Percentiles rank a stretch among this genome's conserved stretches.
phyloP scores from a whole-genome alignment of 345 rosid species.

The Lagerstroemia speciosa region DNA sequence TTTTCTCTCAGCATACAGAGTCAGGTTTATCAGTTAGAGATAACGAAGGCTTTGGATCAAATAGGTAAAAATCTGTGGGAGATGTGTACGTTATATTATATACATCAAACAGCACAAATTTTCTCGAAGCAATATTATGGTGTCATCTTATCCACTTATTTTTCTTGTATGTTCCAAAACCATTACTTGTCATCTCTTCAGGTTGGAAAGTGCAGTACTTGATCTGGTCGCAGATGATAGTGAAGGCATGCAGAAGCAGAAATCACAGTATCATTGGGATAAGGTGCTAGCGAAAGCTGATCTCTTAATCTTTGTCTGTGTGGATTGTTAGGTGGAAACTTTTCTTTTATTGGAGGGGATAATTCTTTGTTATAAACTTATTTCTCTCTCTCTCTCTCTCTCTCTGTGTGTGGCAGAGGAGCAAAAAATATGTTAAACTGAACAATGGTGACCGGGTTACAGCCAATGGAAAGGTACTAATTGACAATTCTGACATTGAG shows the following conservation, averaged over 20 bases:
- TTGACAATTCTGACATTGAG: background rate
- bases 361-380: too few species aligned
- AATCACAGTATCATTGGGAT: constrained; percentile 79
- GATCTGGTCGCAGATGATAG: constrained; percentile 96
- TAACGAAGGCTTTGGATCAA: constrained; percentile 70
- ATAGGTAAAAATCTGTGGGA: constrained; percentile 40
- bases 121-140: background rate
- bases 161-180: background rate
- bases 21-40: constrained; percentile 73
- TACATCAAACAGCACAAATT: background rate
- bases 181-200: constrained; percentile 11
- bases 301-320: background rate
- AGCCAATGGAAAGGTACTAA: constrained; percentile 90
- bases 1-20: constrained; percentile 57
- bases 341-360: too few species aligned
- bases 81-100: background rate
- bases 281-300: constrained; percentile 39
- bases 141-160: background rate
- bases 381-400: constrained; percentile 5
- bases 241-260: constrained; percentile 69
- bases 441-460: constrained; percentile 94
- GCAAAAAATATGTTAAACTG: constrained; percentile 88
- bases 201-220: constrained; percentile 81
- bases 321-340: background rate
- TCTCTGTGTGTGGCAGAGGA: constrained; percentile 46